Evolutionary conservation across 2,329 filamentous ascomycete genomes (phyloP), one percentile per base, ranked within the genome.

Genomic region (Hymenoscyphus scutula): DNA sequence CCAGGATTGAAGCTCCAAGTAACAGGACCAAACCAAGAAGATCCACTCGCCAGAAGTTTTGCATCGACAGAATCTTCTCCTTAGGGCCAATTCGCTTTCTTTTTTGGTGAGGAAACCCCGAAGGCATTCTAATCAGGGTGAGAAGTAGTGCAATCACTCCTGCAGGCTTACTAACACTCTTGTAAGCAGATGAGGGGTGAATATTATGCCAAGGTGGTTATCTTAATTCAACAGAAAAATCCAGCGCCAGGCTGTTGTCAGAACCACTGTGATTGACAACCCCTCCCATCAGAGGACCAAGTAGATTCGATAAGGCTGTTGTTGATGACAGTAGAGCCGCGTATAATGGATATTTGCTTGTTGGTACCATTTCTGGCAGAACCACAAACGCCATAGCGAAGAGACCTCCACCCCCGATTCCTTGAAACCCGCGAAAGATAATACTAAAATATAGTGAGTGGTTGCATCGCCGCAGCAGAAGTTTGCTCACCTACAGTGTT

Each of bases 401-500:
- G 64, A 80, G 76, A 0, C 80, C 81, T 3, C 78, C 79, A 1
- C 74, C 77, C 0, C 80, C 81, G 1, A 82, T 69, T 0, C 86
- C 85, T 65, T 69, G 67, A 23, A 68, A 60, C 2, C 64, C 66
- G 23, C 66, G 61, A 19, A 66, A 56, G 19, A 64, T 38, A 13
- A 68, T 66, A n/a, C 62, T 66, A 7, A 3, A 29, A 41, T 11
- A 4, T 5, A 30, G 29, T 30, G 4, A 30, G 8, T 4, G 8
- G 8, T 30, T 4, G 29, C 29, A 30, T 30, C 29, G 29, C 8
- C 4, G 29, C 8, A 30, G 4, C 29, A 30, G 29, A 30, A 30
- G 29, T 8, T 30, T 5, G 29, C 13, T n/a, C 11, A 30, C 54
- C 34, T 37, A 30, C 54, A 34, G 27, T 11, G 54, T 38, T 30